Evolutionary conservation across 495 filamentous ascomycete species (phyloP), one percentile per base, ranked within the genome.

Genomic region (Daldinia concentrica): DNA sequence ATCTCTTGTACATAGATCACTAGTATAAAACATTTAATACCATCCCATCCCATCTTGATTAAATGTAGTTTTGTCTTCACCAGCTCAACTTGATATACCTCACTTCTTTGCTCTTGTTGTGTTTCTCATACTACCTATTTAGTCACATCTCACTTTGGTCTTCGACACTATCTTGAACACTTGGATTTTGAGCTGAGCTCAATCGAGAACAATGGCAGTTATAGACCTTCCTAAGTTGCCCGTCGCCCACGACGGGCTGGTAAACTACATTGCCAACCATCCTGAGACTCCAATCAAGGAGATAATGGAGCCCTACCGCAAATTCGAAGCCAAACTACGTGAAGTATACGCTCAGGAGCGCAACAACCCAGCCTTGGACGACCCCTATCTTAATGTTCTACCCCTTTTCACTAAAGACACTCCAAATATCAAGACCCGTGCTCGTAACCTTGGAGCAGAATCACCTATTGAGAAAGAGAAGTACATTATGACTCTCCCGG

Each of bases 341-440:
- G 88, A 90, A 73, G 76, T 88, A 27, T 95, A 88, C 74, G 92
- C 92, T 39, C 92, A 94, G 77, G 81, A 91, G 11, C 88, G 89
- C 2, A 75, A 81, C 22, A 84, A 92, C 70, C 79, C 85, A 11
- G 76, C 83, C 41, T 78, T 92, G 22, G 78, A 86, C 41, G 86
- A 92, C 69, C 85, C 85, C 24, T 74, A 85, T 59, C 79, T 90
- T 78, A 96, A 93, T 74, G 77, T 91, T 30, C 79, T 93, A 7
- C 91, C 92, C 7, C 74, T 96, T 22, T 94, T 91, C 75, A 84
- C 83, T 61, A 81, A 85, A 1, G 79, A 84, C 70, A 88, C 90
- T 27, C 60, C 78, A 0, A 74, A 80, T 12, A 71, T 93, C 73
- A 89, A 82, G 68, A 84, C 89, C 57, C 85, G 88, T 27, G 90